Conservation (phyloP, 73 alveolate species). For the Paramecium octaurelia region DNA sequence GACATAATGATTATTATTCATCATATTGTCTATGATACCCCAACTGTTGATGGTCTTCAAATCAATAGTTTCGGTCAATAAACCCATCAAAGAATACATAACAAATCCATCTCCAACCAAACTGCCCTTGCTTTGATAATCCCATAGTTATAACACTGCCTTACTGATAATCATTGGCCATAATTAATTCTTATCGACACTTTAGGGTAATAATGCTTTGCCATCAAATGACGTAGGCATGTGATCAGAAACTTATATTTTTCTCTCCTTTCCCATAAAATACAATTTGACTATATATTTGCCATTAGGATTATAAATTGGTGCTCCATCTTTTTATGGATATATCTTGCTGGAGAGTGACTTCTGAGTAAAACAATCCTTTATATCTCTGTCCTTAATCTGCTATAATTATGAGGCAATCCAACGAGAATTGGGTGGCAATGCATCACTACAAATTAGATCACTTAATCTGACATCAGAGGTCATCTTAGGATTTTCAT, state of each 20-base stretch:
- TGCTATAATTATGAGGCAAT: conserved; percentile 90
- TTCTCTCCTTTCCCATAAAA: conserved; percentile 94
- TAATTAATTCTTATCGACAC: conserved; percentile 81
- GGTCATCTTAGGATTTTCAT: conserved; percentile 65
- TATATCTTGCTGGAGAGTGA: conserved; percentile 87
- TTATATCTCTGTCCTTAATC: conserved; percentile 91
- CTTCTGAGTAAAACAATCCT: conserved; percentile 89
- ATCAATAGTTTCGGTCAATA: conserved; percentile 87
- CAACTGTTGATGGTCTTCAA: conserved; percentile 56
- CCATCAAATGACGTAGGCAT: conserved; percentile 93
- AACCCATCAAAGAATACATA: conserved; percentile 94
- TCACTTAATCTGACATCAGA: conserved; percentile 71
- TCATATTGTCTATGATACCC: conserved; percentile 23
- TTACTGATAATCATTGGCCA: conserved; percentile 94
- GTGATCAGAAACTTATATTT: conserved; percentile 90
- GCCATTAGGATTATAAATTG: conserved; percentile 92
- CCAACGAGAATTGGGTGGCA: conserved; percentile 94
- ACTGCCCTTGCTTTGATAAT: conserved; percentile 55
- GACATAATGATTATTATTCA: conserved; percentile 42
- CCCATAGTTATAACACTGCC: conserved; percentile 91
- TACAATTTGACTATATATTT: conserved; percentile 91
- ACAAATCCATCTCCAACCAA: conserved; percentile 82
- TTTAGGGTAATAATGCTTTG: conserved; percentile 87
- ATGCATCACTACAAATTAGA: conserved; percentile 73
- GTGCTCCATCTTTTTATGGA: conserved; percentile 97